Base-by-base conservation (phyloP, 768 basidiomycete genomes). In the Mycena kentingensis region DNA sequence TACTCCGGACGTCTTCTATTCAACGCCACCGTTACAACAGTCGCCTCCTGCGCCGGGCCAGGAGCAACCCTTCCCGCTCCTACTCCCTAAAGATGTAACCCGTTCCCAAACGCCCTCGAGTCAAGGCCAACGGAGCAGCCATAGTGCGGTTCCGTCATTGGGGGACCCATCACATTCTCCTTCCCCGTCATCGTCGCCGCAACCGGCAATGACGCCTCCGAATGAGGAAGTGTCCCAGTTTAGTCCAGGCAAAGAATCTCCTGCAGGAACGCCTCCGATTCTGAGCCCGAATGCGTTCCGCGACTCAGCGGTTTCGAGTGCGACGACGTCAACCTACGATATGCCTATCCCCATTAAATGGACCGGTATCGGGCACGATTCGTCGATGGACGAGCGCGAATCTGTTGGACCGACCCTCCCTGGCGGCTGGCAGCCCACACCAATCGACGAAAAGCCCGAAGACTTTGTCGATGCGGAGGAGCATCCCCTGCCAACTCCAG, bases 321-420 rank as follows among this genome's bases (percentile, higher is more conserved):
- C 66, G 43, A 79, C 71, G 43, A 78, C 72, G 31, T 67, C 68
- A 46, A 77, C 72, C 46, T 68, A 67, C 15, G 79, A 87, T 27
- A 71, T 81, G 35, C 81, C 84, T 29, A 73, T 82, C 32, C 81
- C 84, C 3, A 80, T 85, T 46, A 78, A 80, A 47, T 88, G 84
- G 85, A 80, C 79, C 5, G 85, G 84, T 4, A 42, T 21, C 0
- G 52, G 37, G 19, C 49, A 49, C 22, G 58, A 65, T 39, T 58
- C 65, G 27, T 55, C 60, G 27, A 48, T 49, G 21, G 54, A 60
- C 18, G 60, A 61, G 16, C 62, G 61, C 34, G 58, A 57, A 31
- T 68, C 63, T 22, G 66, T 70, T 3, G 61, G 65, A 12, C 80
- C 76, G 35, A 61, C 62, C 41, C 61, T 83, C 26, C 81, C 83